phyloP scores from a whole-genome alignment of 371 early-diverging fungal species.

The Zychaea mexicana region DNA sequence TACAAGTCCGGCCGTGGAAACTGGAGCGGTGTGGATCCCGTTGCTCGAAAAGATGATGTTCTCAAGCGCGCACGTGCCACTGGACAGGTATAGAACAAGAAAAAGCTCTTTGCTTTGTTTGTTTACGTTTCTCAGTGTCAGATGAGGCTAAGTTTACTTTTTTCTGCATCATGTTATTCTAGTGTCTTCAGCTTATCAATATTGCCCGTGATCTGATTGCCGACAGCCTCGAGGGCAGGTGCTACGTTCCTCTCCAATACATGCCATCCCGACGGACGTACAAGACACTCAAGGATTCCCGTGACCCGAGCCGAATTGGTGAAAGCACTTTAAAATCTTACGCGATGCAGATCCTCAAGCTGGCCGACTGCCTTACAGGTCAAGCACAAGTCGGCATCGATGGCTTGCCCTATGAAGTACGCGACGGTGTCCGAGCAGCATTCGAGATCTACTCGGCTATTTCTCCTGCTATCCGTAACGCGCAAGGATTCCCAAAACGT shows the following conservation, averaged over 20 bases:
- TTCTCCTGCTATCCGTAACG: slow-evolving; percentile 31
- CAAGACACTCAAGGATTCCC: slow-evolving; percentile 19
- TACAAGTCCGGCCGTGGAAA: slow-evolving; percentile 44
- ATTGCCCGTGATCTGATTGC: slow-evolving; percentile 57
- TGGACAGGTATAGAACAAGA: too few relatives aligned
- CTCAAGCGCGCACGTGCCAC: slow-evolving; percentile 48
- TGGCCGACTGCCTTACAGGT: slow-evolving; percentile 30
- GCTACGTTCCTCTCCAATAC: slow-evolving; percentile 51
- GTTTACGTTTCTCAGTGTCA: too few relatives aligned
- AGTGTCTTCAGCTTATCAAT: slow-evolving; percentile 61
- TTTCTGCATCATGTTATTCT: neutral
- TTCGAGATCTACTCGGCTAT: slow-evolving; percentile 52
- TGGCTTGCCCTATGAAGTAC: slow-evolving; percentile 38
- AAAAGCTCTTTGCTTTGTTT: too few relatives aligned
- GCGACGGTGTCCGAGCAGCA: slow-evolving; percentile 46
- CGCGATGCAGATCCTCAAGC: slow-evolving; percentile 25
- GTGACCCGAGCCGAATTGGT: slow-evolving; percentile 27
- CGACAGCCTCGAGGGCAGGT: slow-evolving; percentile 48
- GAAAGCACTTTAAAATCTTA: slow-evolving; percentile 22
- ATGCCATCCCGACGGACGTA: slow-evolving; percentile 26
- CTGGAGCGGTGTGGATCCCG: slow-evolving; percentile 26
- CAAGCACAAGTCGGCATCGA: slow-evolving; percentile 44
- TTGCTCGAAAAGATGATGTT: slow-evolving; percentile 28
- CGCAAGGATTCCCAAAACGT: slow-evolving; percentile 40
- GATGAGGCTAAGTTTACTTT: too few relatives aligned